Base-by-base conservation (phyloP, 1,284 basidiomycete species). In the Rhodofomes roseus region DNA sequence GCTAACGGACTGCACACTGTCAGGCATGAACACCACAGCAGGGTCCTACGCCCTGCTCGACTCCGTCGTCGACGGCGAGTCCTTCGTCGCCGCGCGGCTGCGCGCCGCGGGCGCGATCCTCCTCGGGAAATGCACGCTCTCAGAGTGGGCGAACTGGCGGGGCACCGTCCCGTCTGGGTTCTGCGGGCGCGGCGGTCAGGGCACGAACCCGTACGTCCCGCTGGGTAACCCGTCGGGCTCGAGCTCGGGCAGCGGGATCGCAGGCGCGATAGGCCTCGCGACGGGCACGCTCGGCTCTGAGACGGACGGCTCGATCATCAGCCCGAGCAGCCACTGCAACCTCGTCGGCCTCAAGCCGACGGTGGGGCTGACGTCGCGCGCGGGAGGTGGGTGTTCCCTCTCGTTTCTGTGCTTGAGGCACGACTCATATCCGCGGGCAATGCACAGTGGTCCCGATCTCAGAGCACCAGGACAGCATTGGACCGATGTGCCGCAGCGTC, bases 81-180 rank as follows among this genome's bases (percentile, higher is more conserved):
- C 88, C 2, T 80, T 80, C 0, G 83, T 88, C 4, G 81, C 85
- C 0, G 81, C 80, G 46, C 79, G 77, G 36, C 77, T 90, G 9
- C 79, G 87, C 1, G 76, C 74, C 48, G 87, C 87, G 3, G 89
- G 89, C 3, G 87, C 87, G 1, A 84, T 91, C 62, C 77, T 90
- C 18, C 74, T 90, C 25, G 86, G 84, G n/a, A 87, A 88, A 68
- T 77, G 84, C n/a, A 85, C 81, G 64, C 72, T 86, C 31, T 86
- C 83, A 0, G 86, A 88, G 68, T 87, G 79, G 72, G 80, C 86
- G 1, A 76, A 86, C 65, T 84, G 81, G 63, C 75, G 87, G 46
- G 86, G 86, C 1, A 71, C 75, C 20, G 61, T 83, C 4, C 75
- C 85, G 0, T 83, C 81, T 5, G 88, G 87, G 4, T 90, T 81